Base-by-base conservation (phyloP, 768 basidiomycete genomes). In the Hygrocybe coccinea region DNA sequence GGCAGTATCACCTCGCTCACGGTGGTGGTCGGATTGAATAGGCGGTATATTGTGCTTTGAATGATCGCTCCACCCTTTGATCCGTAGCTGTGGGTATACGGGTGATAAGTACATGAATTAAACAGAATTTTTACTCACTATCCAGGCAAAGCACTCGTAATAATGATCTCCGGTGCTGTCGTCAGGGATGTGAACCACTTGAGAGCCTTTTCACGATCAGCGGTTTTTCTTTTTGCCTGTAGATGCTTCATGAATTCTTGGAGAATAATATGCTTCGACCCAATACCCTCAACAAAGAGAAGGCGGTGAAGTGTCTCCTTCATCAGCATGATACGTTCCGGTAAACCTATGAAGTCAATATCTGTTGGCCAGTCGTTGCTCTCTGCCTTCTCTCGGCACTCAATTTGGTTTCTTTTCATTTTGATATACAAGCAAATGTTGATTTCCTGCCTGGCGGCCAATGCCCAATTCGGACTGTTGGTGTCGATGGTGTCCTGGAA, bases 81-180 rank as follows among this genome's bases (percentile, higher is more conserved):
- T n/a, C 54, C 54, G 29, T 55, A 55, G 45, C 54, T 46, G 46
- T 46, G 17, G 29, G 39, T 43, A 39, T 14, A 39, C 38, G 12
- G 5, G 19, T 19, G 19, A 39, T 19, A 39, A 15, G 38, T 15
- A 39, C 14, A 39, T 39, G 19, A 39, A 39, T 14, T 39, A 19
- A 39, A 39, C 15, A 15, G 19, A 39, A 14, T 15, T 39, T 39
- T 19, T 15, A 39, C 38, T 39, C 12, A 39, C 38, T 39, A 39
- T 39, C 38, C 19, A 19, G 38, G 38, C 19, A 14, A 39, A 39
- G 38, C 38, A 39, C 19, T 39, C 19, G 38, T 39, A 19, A 39
- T 15, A 14, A 39, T 39, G 38, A 39, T 39, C 38, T 19, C 38
- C 38, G 19, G 19, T 39, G 38, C 29, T 29, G 29, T 29, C 29